phyloP scores from a whole-genome alignment of 768 basidiomycete species.

The Ephemerocybe angulata region DNA sequence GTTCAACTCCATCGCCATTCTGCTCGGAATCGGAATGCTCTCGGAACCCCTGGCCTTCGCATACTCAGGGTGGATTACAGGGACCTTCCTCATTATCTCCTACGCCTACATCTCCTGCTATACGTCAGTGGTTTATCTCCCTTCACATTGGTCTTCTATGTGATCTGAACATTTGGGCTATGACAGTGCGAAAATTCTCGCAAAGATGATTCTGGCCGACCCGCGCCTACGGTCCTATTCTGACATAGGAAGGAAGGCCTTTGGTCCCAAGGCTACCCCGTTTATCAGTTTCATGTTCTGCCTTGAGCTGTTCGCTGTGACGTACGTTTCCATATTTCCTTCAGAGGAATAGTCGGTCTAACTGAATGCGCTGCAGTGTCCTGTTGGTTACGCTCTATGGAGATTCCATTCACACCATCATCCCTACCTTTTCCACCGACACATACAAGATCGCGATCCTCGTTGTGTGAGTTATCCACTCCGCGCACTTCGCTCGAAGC shows the following conservation, averaged over 20 bases:
- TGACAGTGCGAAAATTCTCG: slow-evolving; percentile 80
- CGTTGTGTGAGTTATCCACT: slow-evolving; percentile 49
- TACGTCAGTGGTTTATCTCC: slow-evolving; percentile 54
- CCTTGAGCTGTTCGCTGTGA: slow-evolving; percentile 80
- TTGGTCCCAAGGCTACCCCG: slow-evolving; percentile 67
- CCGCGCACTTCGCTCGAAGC: neutral
- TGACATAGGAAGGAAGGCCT: slow-evolving; percentile 87
- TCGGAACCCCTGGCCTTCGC: slow-evolving; percentile 90
- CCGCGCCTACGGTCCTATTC: slow-evolving; percentile 74
- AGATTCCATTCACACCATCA: slow-evolving; percentile 75
- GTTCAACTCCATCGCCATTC: slow-evolving; percentile 85
- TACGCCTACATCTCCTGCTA: slow-evolving; percentile 85
- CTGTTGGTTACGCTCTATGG: slow-evolving; percentile 87
- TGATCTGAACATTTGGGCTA: neutral
- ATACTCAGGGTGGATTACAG: slow-evolving; percentile 84
- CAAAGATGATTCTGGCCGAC: slow-evolving; percentile 68
- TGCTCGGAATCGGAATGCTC: slow-evolving; percentile 86
- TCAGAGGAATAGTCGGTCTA: neutral
- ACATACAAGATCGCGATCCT: slow-evolving; percentile 76
- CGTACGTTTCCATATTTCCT: slow-evolving; percentile 37
- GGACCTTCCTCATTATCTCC: slow-evolving; percentile 66
- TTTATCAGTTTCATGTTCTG: slow-evolving; percentile 75
- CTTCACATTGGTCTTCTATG: neutral
- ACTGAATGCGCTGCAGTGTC: slow-evolving; percentile 48
- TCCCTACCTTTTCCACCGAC: slow-evolving; percentile 62